Conservation (phyloP, 306 rosid species). For the Spatholobus suberectus region DNA sequence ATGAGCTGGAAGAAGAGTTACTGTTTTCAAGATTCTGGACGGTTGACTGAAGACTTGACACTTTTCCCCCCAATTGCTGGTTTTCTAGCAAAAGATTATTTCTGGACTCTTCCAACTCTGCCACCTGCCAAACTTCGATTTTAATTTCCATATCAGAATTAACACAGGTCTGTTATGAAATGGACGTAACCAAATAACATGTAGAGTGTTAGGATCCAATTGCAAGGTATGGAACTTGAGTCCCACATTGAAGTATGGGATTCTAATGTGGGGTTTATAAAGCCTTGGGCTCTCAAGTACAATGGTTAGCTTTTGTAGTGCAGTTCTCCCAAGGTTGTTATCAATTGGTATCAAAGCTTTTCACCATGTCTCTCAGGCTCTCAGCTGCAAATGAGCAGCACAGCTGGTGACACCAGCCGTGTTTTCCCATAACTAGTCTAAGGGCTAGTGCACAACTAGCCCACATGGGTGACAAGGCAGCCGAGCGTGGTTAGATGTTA, state of each 20-base stretch:
- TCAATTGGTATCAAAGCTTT: not conserved
- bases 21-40: constrained; percentile 61
- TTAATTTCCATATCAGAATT: constrained; percentile 87
- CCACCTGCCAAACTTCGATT: constrained; percentile 93
- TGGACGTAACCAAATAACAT: constrained; percentile 44
- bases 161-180: constrained; percentile 46
- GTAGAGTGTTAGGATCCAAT: not conserved
- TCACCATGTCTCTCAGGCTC: not conserved
- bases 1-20: constrained; percentile 49
- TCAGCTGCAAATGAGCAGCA: not conserved
- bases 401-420: not conserved
- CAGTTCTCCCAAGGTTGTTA: not conserved
- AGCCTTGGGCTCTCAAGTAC: not conserved
- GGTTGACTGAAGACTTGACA: constrained; percentile 67
- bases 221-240: constrained; percentile 3
- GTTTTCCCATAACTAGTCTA: not conserved
- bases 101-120: constrained; percentile 74
- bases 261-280: not conserved
- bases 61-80: constrained; percentile 62
- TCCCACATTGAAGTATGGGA: not conserved
- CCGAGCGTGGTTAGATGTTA: not conserved
- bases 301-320: not conserved
- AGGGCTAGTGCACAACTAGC: not conserved
- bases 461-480: not conserved
- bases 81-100: constrained; percentile 68